Evolutionary conservation across 371 early-diverging fungal genomes (phyloP), one percentile per base, ranked within the genome.

Genomic region (Apophysomyces ossiformis): DNA sequence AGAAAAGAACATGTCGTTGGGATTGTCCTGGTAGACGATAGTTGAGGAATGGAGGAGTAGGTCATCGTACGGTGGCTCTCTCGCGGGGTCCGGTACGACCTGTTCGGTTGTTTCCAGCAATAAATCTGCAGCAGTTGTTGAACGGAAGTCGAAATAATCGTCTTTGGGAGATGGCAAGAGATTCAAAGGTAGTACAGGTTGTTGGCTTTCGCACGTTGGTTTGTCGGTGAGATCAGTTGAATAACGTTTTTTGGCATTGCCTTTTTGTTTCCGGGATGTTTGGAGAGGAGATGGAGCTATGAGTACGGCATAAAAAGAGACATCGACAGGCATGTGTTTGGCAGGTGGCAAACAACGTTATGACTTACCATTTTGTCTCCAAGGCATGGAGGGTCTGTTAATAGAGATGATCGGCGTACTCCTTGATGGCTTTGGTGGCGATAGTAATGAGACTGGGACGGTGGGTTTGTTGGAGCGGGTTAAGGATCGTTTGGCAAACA

Each of bases 321-420:
- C 18, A 50, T n/a, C 54, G 54, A 18, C 18, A 21, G 47, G 21
- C 54, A 50, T 50, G 54, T 50, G 54, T 50, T 50, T 50, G 54
- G 54, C 54, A 21, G 54, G 54, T 50, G 54, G 54, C 54, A 21
- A 50, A 21, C 16, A 50, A 16, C 21, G 21, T 50, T 50, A 21
- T 9, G 21, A 39, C 56, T 68, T 64, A 69, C 69, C 57, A 21
- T 50, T 16, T 47, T 64, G 56, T 36, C 56, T 18, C 66, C 65
- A 70, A 13, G 59, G 39, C 35, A 58, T 47, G 18, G 70, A 18
- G 7, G 70, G 58, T 35, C 63, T 66, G 47, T 45, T 47, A 7
- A 66, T 41, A 32, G 70, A 66, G 35, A 67, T 21, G 39, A 64
- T 71, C 8, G 71, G 71, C 9, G 71, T 71, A 37, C 71, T 71